Conservation (phyloP, 805 yeast species). For the Ogataea kodamae region DNA sequence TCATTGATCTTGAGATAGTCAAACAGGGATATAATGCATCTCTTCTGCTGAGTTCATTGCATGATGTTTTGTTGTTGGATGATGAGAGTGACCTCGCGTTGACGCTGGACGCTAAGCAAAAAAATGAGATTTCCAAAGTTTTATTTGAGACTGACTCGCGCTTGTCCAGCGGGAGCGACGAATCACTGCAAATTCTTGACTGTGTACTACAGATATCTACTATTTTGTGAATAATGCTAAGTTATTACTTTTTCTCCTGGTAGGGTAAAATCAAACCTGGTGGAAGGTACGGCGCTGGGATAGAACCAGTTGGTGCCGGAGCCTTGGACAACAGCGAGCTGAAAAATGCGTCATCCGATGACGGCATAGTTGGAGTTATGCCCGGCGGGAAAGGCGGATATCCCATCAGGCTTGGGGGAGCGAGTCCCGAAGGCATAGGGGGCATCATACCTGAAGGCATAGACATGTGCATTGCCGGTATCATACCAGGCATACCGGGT, state of each 20-base stretch:
- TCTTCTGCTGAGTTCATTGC: conserved; percentile 30
- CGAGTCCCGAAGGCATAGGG: conserved; percentile 2
- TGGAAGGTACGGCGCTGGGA: conserved; percentile 9
- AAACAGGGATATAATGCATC: conserved; percentile 34
- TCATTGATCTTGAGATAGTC: conserved; percentile 27
- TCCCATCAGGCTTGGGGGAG: conserved; percentile 1
- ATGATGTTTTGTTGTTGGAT: conserved; percentile 31
- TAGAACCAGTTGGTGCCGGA: conserved; percentile 10
- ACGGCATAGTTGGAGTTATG: neutral
- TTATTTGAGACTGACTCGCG: conserved; percentile 74
- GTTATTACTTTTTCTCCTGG: conserved; percentile 7
- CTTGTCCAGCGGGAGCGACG: conserved; percentile 83
- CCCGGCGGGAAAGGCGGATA: conserved; percentile 1
- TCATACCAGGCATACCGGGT: neutral
- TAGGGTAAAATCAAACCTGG: conserved; percentile 10
- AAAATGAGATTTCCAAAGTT: conserved; percentile 59
- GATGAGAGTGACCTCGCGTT: conserved; percentile 37
- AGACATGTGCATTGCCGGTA: conserved; percentile 4
- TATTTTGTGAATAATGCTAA: conserved; percentile 21
- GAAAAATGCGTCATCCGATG: conserved; percentile 40
- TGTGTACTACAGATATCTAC: conserved; percentile 52
- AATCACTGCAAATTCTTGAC: conserved; percentile 75
- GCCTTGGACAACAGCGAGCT: conserved; percentile 42
- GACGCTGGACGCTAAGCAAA: conserved; percentile 56
- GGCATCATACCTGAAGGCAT: neutral